A percentile compares a stretch with the other conserved stretches of the same genome.
These are phyloP conservation scores for Phytophthora fragariaefolia DNA, from an alignment of 352 stramenopile species.

Conservation along the genomic window DNA sequence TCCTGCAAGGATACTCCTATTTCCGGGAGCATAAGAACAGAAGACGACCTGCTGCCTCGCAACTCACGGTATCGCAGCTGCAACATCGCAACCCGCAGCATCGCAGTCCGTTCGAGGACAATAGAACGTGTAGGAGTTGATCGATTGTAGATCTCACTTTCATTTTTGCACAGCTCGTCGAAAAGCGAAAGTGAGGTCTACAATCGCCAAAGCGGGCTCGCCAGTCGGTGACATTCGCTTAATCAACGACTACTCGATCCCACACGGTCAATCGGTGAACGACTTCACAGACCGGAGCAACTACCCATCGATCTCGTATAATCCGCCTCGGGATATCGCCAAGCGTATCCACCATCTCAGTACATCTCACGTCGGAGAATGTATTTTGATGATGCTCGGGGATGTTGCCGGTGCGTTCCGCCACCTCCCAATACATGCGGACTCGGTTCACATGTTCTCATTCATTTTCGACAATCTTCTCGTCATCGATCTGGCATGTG, in stretches of 20 bases:
- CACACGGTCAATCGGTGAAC: slow-evolving; percentile 9
- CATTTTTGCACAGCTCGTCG: too few species aligned
- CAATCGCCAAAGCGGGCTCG: not conserved
- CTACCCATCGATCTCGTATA: slow-evolving; percentile 23
- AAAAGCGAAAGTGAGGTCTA: too few species aligned
- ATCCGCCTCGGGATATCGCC: slow-evolving; percentile 27
- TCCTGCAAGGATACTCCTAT: too few species aligned
- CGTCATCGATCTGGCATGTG: slow-evolving; percentile 32
- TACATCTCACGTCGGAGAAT: slow-evolving; percentile 3
- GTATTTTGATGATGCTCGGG: slow-evolving; percentile 29
- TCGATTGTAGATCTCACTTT: too few species aligned
- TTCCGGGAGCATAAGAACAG: too few species aligned
- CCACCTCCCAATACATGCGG: slow-evolving; percentile 29
- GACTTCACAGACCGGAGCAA: slow-evolving; percentile 15
- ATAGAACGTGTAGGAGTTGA: too few species aligned
- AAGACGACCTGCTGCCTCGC: too few species aligned
- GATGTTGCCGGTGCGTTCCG: slow-evolving; percentile 41
- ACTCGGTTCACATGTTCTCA: slow-evolving; percentile 35
- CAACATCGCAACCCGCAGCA: too few species aligned
- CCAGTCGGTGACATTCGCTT: slow-evolving; percentile 4
- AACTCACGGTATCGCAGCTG: too few species aligned
- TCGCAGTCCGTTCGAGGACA: too few species aligned
- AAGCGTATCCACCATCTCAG: slow-evolving; percentile 20
- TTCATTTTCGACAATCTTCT: slow-evolving; percentile 23
- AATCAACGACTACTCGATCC: slow-evolving; percentile 34